Conservation (phyloP, 2,329 filamentous ascomycete genomes). For the Penicillium sp. region DNA sequence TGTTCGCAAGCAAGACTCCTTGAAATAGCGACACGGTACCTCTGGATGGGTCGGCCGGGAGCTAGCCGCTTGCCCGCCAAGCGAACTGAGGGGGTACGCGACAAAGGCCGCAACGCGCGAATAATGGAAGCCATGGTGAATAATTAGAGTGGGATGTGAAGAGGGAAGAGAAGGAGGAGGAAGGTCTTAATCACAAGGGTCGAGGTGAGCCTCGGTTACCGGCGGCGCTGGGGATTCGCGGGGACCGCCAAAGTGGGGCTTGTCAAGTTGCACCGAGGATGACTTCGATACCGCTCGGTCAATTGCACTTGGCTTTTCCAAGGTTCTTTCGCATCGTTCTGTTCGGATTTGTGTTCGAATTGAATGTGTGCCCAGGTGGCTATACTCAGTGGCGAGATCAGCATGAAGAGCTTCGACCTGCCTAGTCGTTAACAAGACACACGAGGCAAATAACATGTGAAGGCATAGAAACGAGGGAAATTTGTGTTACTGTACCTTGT, state of each 20-base stretch:
- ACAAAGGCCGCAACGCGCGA: slow-evolving; percentile 50
- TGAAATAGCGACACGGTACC: slow-evolving; percentile 31
- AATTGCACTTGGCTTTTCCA: background rate
- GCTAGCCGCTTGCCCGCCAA: slow-evolving; percentile 42
- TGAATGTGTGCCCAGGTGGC: no score
- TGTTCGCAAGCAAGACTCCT: background rate
- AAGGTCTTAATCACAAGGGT: slow-evolving; percentile 21
- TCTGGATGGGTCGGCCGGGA: slow-evolving; percentile 42
- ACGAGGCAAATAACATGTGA: no score
- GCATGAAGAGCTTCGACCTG: no score
- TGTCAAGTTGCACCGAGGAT: slow-evolving; percentile 3
- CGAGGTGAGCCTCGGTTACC: slow-evolving; percentile 26
- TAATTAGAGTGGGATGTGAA: slow-evolving; percentile 1
- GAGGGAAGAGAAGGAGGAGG: slow-evolving; percentile 6
- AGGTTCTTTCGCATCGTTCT: no score
- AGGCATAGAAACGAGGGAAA: no score
- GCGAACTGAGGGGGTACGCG: slow-evolving; percentile 43
- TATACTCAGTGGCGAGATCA: no score
- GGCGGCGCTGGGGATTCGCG: slow-evolving; percentile 24
- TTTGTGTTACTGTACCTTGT: no score
- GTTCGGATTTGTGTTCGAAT: no score
- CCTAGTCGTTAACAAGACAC: no score
- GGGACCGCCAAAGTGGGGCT: slow-evolving; percentile 20
- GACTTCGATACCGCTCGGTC: background rate
- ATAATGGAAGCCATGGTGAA: slow-evolving; percentile 51